Conservation (phyloP, 2,329 filamentous ascomycete genomes). For the Penicillium thymicola region DNA sequence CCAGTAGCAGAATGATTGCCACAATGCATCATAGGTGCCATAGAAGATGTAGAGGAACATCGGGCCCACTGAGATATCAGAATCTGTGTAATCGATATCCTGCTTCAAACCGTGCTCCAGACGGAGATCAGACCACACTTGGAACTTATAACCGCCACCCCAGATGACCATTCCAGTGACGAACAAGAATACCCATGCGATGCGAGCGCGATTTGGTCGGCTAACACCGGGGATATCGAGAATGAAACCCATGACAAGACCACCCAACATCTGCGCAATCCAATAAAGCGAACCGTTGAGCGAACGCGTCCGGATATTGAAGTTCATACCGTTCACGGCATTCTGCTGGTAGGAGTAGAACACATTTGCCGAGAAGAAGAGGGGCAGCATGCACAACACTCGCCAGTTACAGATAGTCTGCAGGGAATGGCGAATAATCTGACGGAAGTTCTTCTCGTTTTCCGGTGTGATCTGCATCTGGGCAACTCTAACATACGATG, state of each 20-base stretch:
- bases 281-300: constrained; percentile 56
- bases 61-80: constrained; percentile 55
- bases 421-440: constrained; percentile 32
- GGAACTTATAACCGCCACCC: constrained; percentile 64
- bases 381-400: constrained; percentile 49
- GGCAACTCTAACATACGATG: constrained; percentile 41
- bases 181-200: constrained; percentile 49
- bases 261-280: constrained; percentile 57
- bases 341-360: constrained; percentile 59
- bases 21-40: constrained; percentile 64
- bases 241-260: constrained; percentile 41
- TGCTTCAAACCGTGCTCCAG: constrained; percentile 42
- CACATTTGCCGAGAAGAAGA: constrained; percentile 56
- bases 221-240: constrained; percentile 44
- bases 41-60: constrained; percentile 71
- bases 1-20: constrained; percentile 66
- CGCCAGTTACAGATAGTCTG: constrained; percentile 44
- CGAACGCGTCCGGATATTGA: constrained; percentile 55
- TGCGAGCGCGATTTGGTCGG: constrained; percentile 47
- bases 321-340: constrained; percentile 53
- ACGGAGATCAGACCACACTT: constrained; percentile 53
- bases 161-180: constrained; percentile 53
- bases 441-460: constrained; percentile 41
- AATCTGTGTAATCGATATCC: constrained; percentile 49
- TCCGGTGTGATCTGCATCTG: constrained; percentile 39